Evolutionary conservation across 139 green algal species (phyloP).

Genomic region (Coelastrella sp.): DNA sequence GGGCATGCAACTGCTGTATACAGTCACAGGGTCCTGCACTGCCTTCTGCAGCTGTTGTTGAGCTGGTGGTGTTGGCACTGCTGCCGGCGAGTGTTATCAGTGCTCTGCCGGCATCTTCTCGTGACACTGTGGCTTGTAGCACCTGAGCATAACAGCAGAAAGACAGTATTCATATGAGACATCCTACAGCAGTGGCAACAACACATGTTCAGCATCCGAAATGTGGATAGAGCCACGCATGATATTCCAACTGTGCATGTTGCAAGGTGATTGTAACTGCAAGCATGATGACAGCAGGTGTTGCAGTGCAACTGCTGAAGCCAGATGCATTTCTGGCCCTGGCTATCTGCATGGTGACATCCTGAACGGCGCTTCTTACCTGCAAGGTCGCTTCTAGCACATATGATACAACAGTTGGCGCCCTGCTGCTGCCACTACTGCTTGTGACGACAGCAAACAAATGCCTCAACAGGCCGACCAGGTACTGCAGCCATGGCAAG

Average conservation of each 20-base stretch:
- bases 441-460: neutral
- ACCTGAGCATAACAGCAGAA: neutral
- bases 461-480: neutral
- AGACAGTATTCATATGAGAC: neutral
- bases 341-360: neutral
- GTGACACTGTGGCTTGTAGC: neutral
- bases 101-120: slow-evolving; percentile 3
- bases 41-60: neutral
- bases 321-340: too few species aligned
- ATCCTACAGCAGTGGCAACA: too few species aligned
- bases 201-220: too few species aligned
- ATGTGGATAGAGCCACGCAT: too few species aligned
- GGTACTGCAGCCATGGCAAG: neutral
- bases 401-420: neutral
- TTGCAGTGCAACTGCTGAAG: too few species aligned
- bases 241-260: too few species aligned
- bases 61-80: neutral
- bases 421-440: neutral
- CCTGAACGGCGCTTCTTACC: neutral
- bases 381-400: slow-evolving; percentile 30
- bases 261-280: too few species aligned
- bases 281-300: too few species aligned
- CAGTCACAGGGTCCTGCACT: neutral
- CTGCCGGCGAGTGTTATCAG: neutral
- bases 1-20: slow-evolving; percentile 5